phyloP scores from a whole-genome alignment of 345 rosid species.

The Brassica juncea region DNA sequence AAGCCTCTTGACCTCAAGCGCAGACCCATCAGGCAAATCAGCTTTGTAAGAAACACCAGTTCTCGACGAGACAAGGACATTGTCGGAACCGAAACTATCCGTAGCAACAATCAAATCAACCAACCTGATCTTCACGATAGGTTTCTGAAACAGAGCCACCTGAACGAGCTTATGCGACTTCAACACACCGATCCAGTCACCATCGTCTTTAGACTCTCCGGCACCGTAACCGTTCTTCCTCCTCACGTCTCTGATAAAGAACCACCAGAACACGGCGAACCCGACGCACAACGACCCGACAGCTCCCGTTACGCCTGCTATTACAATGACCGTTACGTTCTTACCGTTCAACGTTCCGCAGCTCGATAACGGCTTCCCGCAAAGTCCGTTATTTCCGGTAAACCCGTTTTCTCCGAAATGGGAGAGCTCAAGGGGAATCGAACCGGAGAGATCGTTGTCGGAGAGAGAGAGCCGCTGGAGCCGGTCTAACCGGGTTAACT shows the following conservation, averaged over 20 bases:
- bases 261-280: slow-evolving; percentile 58
- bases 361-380: slow-evolving; percentile 54
- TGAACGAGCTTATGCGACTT: slow-evolving; percentile 60
- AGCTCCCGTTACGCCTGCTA: slow-evolving; percentile 54
- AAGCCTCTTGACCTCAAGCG: slow-evolving; percentile 59
- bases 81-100: slow-evolving; percentile 41
- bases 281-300: slow-evolving; percentile 46
- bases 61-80: slow-evolving; percentile 45
- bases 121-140: slow-evolving; percentile 54
- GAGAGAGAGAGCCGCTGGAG: slow-evolving; percentile 50
- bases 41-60: slow-evolving; percentile 60
- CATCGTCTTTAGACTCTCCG: slow-evolving; percentile 44
- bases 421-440: slow-evolving; percentile 51
- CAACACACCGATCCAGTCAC: slow-evolving; percentile 53
- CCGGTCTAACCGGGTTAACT: slow-evolving; percentile 48
- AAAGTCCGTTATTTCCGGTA: slow-evolving; percentile 46
- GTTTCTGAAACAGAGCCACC: slow-evolving; percentile 63
- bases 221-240: slow-evolving; percentile 47
- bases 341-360: slow-evolving; percentile 53
- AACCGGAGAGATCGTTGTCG: slow-evolving; percentile 51
- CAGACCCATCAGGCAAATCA: slow-evolving; percentile 56
- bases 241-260: slow-evolving; percentile 41
- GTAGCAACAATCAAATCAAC: slow-evolving; percentile 57
- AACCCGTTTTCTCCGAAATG: slow-evolving; percentile 41
- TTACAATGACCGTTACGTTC: slow-evolving; percentile 46